Evolutionary conservation across 139 green algal species (phyloP), one percentile per base, ranked within the genome.

Genomic region (Gonium pectorale): DNA sequence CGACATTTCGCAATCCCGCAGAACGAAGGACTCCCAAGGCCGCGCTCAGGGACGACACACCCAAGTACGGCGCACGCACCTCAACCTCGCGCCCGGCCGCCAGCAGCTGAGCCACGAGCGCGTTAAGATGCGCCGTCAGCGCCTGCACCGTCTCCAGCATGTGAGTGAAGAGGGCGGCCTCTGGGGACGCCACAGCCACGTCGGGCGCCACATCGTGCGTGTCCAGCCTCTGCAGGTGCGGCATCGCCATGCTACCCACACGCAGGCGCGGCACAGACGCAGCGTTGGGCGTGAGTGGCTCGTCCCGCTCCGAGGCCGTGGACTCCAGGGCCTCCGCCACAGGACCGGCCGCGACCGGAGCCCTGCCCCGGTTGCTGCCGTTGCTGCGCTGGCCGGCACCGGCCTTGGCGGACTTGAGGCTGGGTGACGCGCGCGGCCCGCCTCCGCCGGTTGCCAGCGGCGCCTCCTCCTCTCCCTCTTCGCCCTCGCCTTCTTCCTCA

Each of bases 41-140:
- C 15, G 19, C 56, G 24, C 56, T 64, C 15, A 5, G 24, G 21
- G 5, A n/a, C 5, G 46, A 24, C 11, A 54, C 11, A 24, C 11
- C 46, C n/a, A 21, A 64, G 56, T 5, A n/a, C 5, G 21, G 56
- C 15, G 29, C 9, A 68, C 62, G 29, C n/a, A 77, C 68, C 70
- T 79, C 70, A 4, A 79, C 31, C 46, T 79, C 70, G 2, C 46
- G n/a, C 31, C 44, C 70, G 3, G 70, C 70, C 70, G 46, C 46
- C 33, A 79, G 70, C 70, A 79, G 46, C 46, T 79, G 70, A 2
- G 70, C 46, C n/a, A 79, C 31, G 46, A 79, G 63, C 5, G 70
- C 70, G 31, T 64, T 64, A n/a, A 79, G 70, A 31, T 79, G 70
- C 17, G 46, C 70, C 19, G 70, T 79, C 17, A 79, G 70, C 31